Evolutionary conservation across 768 basidiomycete genomes (phyloP).

Genomic region (Cubamyces lactineus): DNA sequence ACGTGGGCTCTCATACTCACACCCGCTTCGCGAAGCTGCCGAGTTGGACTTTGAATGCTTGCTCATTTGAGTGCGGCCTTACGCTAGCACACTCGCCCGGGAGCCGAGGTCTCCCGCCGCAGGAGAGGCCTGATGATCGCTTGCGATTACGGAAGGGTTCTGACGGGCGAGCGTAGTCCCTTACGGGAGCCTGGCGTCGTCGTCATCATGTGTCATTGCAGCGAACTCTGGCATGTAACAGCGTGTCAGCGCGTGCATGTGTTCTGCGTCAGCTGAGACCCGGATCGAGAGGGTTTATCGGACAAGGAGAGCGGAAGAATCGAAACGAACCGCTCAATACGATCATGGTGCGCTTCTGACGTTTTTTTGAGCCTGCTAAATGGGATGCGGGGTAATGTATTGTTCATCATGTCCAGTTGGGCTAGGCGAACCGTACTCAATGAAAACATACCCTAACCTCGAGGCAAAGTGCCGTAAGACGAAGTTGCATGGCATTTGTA

Average conservation of each 20-base stretch:
- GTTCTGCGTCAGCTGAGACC: conserved; percentile 5
- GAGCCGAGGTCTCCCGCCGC: not conserved
- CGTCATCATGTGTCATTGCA: conserved; percentile 6
- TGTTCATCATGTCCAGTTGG: no score
- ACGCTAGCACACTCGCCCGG: not conserved
- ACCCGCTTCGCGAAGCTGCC: conserved; percentile 12
- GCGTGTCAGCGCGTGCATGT: not conserved
- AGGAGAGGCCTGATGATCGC: conserved; percentile 8
- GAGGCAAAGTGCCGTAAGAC: conserved; percentile 10
- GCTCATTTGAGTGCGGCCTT: not conserved
- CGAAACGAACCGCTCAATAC: not conserved
- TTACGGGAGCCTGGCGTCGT: not conserved
- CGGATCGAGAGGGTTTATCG: not conserved
- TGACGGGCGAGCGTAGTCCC: not conserved
- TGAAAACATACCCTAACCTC: not conserved
- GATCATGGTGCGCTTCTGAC: no score
- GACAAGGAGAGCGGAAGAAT: not conserved
- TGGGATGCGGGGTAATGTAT: not conserved
- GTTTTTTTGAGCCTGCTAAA: no score
- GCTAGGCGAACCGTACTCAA: not conserved
- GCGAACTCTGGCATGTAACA: not conserved
- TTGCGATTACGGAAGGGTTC: conserved; percentile 15
- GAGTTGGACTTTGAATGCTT: not conserved
- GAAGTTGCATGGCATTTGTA: not conserved
- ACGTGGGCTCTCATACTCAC: conserved; percentile 2